phyloP scores from a whole-genome alignment of 805 yeast species.

The Metschnikowia arizonensis region DNA sequence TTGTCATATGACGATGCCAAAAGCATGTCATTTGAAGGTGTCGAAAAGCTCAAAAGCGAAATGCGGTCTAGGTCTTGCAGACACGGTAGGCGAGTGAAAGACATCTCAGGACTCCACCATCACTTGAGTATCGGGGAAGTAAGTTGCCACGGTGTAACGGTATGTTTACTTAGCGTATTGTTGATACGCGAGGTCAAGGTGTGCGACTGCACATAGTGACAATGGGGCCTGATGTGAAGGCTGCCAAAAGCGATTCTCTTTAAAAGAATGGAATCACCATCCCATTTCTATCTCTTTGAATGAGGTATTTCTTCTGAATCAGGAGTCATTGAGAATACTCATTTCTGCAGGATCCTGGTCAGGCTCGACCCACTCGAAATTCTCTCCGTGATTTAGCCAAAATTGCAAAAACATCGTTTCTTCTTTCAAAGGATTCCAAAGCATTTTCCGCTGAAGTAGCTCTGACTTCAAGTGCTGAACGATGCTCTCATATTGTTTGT shows the following conservation, averaged over 20 bases:
- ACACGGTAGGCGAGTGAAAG: constrained; percentile 12
- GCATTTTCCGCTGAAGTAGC: constrained; percentile 12
- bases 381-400: constrained; percentile 56
- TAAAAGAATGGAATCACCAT: not conserved
- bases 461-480: constrained; percentile 10
- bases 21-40: constrained; percentile 13
- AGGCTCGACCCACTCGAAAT: constrained; percentile 86
- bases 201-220: not conserved
- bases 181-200: not conserved
- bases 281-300: no score
- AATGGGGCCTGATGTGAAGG: not conserved
- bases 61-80: constrained; percentile 5
- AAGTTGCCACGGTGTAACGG: not conserved
- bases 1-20: constrained; percentile 11
- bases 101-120: constrained; percentile 6
- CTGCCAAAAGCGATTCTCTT: no score
- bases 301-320: no score
- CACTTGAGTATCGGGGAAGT: not conserved
- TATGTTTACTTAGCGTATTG: not conserved
- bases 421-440: constrained; percentile 27
- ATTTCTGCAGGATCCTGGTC: constrained; percentile 79
- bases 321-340: not conserved
- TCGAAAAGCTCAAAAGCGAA: constrained; percentile 8
- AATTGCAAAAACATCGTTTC: constrained; percentile 35
- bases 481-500: constrained; percentile 9